phyloP scores from a whole-genome alignment of 169 alveolate species.

The Eimeria acervulina region DNA sequence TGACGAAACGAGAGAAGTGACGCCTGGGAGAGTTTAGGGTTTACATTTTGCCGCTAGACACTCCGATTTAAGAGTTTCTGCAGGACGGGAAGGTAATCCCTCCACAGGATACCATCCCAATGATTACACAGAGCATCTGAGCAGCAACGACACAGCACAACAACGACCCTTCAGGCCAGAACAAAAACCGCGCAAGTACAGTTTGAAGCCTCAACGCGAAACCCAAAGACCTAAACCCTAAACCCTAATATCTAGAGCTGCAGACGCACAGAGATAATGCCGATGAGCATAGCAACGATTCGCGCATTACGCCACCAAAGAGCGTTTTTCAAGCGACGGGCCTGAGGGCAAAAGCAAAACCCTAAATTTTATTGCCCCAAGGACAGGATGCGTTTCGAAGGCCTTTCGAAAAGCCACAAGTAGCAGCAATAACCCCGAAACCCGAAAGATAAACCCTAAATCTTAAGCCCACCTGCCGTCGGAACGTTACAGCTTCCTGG shows the following conservation, averaged over 20 bases:
- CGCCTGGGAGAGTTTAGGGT: conserved; percentile 9
- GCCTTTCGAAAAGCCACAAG: background rate
- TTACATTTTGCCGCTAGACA: background rate
- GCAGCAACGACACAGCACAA: background rate
- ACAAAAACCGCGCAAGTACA: no score
- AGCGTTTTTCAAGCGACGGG: conserved; percentile 75
- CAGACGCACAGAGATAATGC: conserved; percentile 42
- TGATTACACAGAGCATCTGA: conserved; percentile 56
- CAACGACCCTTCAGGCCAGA: background rate
- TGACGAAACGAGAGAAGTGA: background rate
- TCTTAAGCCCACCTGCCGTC: conserved; percentile 62
- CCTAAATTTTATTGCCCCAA: background rate
- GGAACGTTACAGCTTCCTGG: conserved; percentile 68
- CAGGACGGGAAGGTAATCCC: conserved; percentile 80
- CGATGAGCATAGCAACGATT: conserved; percentile 47
- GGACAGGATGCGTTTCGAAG: background rate
- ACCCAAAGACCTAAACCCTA: background rate
- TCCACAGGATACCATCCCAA: conserved; percentile 81
- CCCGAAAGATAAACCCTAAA: background rate
- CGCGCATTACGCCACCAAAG: conserved; percentile 81
- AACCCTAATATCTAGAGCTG: conserved; percentile 20
- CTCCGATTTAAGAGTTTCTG: background rate
- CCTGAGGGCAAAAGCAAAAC: conserved; percentile 59
- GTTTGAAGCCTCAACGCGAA: no score
- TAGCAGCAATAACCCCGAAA: background rate